These are phyloP conservation scores for Ploettnerulaceae sp. DNA, from an alignment of 2,329 filamentous ascomycete species.

Conservation along the genomic window DNA sequence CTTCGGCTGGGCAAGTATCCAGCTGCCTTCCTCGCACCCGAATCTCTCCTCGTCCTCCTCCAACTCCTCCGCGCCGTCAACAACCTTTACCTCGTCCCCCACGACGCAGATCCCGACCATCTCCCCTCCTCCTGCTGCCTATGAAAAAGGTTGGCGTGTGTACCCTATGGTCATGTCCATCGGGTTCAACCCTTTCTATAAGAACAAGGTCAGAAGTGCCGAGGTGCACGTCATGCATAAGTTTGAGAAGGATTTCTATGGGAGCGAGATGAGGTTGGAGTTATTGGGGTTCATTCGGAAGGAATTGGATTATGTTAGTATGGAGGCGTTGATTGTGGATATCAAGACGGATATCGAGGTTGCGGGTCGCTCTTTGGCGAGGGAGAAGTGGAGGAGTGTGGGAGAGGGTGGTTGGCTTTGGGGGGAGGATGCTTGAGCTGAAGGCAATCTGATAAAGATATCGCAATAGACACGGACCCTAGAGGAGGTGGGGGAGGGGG, in stretches of 20 bases:
- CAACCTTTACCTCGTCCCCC: slow-evolving; percentile 10
- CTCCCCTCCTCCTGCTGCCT: slow-evolving; percentile 12
- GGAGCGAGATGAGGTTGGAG: slow-evolving; percentile 68
- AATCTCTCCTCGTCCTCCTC: slow-evolving; percentile 26
- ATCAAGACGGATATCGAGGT: slow-evolving; percentile 88
- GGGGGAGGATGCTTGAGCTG: slow-evolving; percentile 7
- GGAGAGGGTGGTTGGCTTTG: slow-evolving; percentile 20
- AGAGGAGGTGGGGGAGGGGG: not conserved
- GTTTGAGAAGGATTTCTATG: slow-evolving; percentile 82
- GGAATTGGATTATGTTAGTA: slow-evolving; percentile 80
- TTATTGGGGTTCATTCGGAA: slow-evolving; percentile 85
- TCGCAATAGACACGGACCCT: too few species aligned
- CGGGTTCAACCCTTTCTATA: slow-evolving; percentile 97
- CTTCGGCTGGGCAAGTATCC: slow-evolving; percentile 83
- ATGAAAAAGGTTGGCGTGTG: slow-evolving; percentile 39
- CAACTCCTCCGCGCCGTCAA: slow-evolving; percentile 17
- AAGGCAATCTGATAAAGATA: not conserved
- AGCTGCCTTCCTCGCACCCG: slow-evolving; percentile 48
- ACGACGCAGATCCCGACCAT: too few species aligned
- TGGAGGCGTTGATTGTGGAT: slow-evolving; percentile 62
- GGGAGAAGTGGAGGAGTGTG: slow-evolving; percentile 50
- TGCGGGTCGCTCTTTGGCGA: slow-evolving; percentile 63
- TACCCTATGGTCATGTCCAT: slow-evolving; percentile 91
- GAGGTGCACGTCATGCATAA: slow-evolving; percentile 84
- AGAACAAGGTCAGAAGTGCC: slow-evolving; percentile 79